Percentiles rank a stretch among this genome's conserved stretches.
These are phyloP conservation scores for Spizellomyces sp. DNA, from an alignment of 192 early-diverging fungal genomes.

Conservation along the genomic window DNA sequence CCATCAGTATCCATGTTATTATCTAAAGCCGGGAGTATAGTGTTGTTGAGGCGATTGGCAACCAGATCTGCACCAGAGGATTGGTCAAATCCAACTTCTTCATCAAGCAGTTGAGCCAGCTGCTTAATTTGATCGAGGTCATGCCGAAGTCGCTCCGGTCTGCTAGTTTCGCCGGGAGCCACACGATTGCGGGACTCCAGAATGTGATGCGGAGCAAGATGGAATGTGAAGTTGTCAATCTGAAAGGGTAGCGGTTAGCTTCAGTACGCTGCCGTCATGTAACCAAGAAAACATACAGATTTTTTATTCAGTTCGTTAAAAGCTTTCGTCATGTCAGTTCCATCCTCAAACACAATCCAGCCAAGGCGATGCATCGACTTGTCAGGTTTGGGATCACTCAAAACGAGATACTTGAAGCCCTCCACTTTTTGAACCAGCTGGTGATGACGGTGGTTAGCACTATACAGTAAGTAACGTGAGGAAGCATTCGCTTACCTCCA, in stretches of 20 bases:
- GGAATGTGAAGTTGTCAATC: slow-evolving; percentile 58
- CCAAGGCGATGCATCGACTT: slow-evolving; percentile 88
- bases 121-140: slow-evolving; percentile 70
- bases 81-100: slow-evolving; percentile 45
- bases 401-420: slow-evolving; percentile 81
- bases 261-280: slow-evolving; percentile 5
- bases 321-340: slow-evolving; percentile 76
- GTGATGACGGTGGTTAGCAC: neutral
- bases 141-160: slow-evolving; percentile 66
- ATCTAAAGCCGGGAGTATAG: slow-evolving; percentile 25
- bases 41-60: slow-evolving; percentile 28
- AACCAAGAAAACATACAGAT: neutral
- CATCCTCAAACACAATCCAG: slow-evolving; percentile 88
- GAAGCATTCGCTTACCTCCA: slow-evolving; percentile 52
- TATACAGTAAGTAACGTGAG: slow-evolving; percentile 17
- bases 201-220: slow-evolving; percentile 55
- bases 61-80: slow-evolving; percentile 31
- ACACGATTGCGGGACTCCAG: slow-evolving; percentile 49
- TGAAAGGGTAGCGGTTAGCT: slow-evolving; percentile 50
- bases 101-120: slow-evolving; percentile 62
- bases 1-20: neutral
- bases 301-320: slow-evolving; percentile 63
- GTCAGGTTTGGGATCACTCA: slow-evolving; percentile 83
- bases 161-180: slow-evolving; percentile 73
- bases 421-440: slow-evolving; percentile 44